Percentiles rank a stretch among this genome's conserved stretches.
Conservation (phyloP, 768 basidiomycete species). For the Phanerochaete sordida region DNA sequence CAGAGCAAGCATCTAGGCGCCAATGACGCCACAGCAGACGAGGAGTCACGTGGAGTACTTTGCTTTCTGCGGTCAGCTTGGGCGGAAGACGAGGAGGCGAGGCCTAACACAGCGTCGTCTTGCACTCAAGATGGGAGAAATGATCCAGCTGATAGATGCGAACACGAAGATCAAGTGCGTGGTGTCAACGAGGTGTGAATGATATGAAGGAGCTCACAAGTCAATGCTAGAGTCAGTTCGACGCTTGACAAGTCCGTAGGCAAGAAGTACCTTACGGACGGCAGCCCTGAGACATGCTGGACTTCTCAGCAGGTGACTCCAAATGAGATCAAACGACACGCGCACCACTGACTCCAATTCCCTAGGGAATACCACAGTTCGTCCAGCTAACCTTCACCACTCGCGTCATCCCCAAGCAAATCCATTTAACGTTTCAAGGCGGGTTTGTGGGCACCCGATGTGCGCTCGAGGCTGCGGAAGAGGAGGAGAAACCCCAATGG, state of each 20-base stretch:
- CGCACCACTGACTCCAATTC: not conserved
- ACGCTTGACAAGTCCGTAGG: constrained; percentile 69
- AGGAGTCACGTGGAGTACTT: not conserved
- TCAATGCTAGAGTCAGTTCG: constrained; percentile 64
- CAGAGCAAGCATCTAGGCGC: not conserved
- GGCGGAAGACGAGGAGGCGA: not conserved
- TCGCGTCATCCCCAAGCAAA: constrained; percentile 49
- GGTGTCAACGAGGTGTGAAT: not conserved
- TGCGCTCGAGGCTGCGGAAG: constrained; percentile 37
- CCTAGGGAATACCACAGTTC: constrained; percentile 72
- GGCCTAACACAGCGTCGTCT: too few species aligned
- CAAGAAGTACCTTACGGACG: constrained; percentile 68
- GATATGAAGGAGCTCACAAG: not conserved
- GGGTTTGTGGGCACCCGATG: constrained; percentile 79
- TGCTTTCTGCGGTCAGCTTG: not conserved
- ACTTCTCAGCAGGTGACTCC: constrained; percentile 69
- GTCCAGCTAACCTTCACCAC: constrained; percentile 60
- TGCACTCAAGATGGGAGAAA: not conserved
- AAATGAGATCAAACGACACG: not conserved
- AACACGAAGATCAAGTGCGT: constrained; percentile 51
- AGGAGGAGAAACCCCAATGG: constrained; percentile 44
- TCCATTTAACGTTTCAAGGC: constrained; percentile 77
- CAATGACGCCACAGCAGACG: not conserved
- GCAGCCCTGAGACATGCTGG: constrained; percentile 80
- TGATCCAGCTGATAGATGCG: constrained; percentile 32